Evolutionary conservation across 1,284 basidiomycete genomes (phyloP).

Genomic region (Naganishia albida): DNA sequence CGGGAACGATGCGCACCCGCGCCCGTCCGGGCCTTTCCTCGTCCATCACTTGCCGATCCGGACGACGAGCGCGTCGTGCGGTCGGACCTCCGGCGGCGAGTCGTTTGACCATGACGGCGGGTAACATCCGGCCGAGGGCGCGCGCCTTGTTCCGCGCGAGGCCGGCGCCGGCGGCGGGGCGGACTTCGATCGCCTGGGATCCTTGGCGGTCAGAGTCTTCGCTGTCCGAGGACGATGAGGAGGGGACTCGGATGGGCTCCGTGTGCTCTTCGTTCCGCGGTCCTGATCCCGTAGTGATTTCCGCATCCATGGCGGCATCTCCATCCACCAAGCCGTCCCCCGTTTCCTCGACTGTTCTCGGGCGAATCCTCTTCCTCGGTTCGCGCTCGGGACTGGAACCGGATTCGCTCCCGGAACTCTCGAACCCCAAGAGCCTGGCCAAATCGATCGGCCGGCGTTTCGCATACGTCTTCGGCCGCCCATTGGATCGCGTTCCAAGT

Average conservation of each 20-base stretch:
- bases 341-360: too few relatives aligned
- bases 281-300: too few relatives aligned
- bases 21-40: not conserved
- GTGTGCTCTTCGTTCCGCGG: too few relatives aligned
- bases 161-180: not conserved
- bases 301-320: not conserved
- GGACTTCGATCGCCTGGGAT: too few relatives aligned
- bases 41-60: not conserved
- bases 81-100: conserved; percentile 16
- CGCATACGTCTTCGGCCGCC: not conserved
- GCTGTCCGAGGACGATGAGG: not conserved
- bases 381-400: too few relatives aligned
- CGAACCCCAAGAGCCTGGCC: not conserved
- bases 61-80: not conserved
- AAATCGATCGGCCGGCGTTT: not conserved
- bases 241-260: not conserved
- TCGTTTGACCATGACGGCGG: conserved; percentile 31
- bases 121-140: conserved; percentile 29
- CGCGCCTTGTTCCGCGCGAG: conserved; percentile 19
- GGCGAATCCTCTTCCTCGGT: not conserved
- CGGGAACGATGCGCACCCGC: not conserved
- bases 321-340: not conserved
- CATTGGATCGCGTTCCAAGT: too few relatives aligned
- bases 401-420: too few relatives aligned
- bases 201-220: not conserved